Percentiles rank a stretch among this genome's conserved stretches.
Evolutionary conservation across 306 rosid genomes (phyloP).

Genomic region (Cucumis cinereus): DNA sequence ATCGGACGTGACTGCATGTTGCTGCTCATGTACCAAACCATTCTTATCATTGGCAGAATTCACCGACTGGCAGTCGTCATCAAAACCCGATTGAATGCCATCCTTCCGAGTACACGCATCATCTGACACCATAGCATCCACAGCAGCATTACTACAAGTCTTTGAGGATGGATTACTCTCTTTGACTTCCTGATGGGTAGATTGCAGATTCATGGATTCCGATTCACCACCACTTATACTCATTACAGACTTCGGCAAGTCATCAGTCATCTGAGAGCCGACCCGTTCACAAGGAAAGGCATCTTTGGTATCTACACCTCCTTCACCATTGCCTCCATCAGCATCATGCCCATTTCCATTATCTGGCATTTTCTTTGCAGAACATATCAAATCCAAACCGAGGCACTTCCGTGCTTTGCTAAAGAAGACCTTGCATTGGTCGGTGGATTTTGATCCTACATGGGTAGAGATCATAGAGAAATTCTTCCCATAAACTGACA

Average conservation of each 20-base stretch:
- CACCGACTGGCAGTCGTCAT: constrained; percentile 19
- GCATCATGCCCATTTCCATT: constrained; percentile 7
- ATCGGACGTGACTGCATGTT: background rate
- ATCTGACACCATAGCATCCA: constrained; percentile 21
- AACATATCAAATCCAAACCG: constrained; percentile 51
- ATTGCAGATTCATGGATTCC: constrained; percentile 25
- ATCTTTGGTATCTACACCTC: constrained; percentile 54
- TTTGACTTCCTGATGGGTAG: constrained; percentile 13
- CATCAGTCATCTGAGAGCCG: constrained; percentile 43
- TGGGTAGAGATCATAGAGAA: constrained; percentile 51
- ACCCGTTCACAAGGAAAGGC: constrained; percentile 40
- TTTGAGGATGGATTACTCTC: constrained; percentile 8
- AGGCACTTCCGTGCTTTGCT: constrained; percentile 89
- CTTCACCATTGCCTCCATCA: constrained; percentile 25
- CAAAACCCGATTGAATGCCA: constrained; percentile 20
- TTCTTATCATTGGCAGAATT: constrained; percentile 19
- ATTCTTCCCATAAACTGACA: constrained; percentile 68
- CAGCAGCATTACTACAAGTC: constrained; percentile 8
- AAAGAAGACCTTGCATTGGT: constrained; percentile 85
- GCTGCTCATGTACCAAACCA: constrained; percentile 10
- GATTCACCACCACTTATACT: constrained; percentile 26
- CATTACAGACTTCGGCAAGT: constrained; percentile 25
- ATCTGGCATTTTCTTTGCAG: constrained; percentile 26
- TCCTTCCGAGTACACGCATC: constrained; percentile 21
- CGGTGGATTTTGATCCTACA: constrained; percentile 55